phyloP scores from a whole-genome alignment of 148 eudicot genomes.

The Gaultheria prostrata region DNA sequence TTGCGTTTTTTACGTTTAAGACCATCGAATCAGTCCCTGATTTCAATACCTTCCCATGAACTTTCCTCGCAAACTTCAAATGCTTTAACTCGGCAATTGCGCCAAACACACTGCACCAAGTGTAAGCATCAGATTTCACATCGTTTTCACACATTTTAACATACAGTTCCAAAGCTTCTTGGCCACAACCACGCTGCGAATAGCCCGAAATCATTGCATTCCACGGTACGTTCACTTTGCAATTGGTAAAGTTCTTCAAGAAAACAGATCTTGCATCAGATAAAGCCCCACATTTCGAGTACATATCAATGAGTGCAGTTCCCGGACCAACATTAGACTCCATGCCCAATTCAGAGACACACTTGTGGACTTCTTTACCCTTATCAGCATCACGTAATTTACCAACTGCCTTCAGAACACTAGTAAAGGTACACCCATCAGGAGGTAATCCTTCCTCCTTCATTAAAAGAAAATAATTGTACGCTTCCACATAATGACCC shows the following conservation, averaged over 20 bases:
- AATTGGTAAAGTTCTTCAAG: conserved; percentile 6
- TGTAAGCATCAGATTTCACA: conserved; percentile 26
- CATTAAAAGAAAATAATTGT: conserved; percentile 24
- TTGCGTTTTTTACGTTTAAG: conserved; percentile 23
- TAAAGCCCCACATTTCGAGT: conserved; percentile 22
- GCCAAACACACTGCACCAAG: conserved; percentile 28
- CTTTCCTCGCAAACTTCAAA: conserved; percentile 21
- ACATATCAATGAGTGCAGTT: conserved; percentile 30
- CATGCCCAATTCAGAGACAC: conserved; percentile 23
- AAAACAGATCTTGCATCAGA: conserved; percentile 25
- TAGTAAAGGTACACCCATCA: conserved; percentile 14
- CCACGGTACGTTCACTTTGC: conserved; percentile 22
- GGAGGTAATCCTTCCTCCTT: conserved; percentile 24
- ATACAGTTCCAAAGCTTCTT: conserved; percentile 26
- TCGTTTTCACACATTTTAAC: conserved; percentile 24
- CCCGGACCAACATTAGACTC: conserved; percentile 8
- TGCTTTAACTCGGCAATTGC: conserved; percentile 21
- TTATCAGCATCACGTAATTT: conserved; percentile 26
- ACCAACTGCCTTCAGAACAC: conserved; percentile 31
- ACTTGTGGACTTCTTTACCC: conserved; percentile 27
- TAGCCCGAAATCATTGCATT: conserved; percentile 33
- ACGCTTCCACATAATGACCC: conserved; percentile 21
- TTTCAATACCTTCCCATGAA: conserved; percentile 28
- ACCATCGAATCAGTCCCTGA: conserved; percentile 10
- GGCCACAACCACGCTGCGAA: conserved; percentile 12